phyloP scores from a whole-genome alignment of 1,284 basidiomycete species.

The Pulveroboletus sp. region DNA sequence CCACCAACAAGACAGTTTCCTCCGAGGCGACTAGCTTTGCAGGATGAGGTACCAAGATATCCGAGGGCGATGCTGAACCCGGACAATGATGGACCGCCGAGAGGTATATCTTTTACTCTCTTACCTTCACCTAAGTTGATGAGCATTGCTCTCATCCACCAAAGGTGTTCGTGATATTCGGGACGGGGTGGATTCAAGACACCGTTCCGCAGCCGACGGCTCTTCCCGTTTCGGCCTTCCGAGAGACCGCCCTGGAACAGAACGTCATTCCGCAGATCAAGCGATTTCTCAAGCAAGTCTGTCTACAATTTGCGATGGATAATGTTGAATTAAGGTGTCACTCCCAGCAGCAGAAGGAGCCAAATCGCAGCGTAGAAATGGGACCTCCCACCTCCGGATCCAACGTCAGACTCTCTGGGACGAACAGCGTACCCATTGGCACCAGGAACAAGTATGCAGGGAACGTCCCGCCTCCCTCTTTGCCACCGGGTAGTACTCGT shows the following conservation, averaged over 20 bases:
- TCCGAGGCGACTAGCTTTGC: slow-evolving; percentile 16
- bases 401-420: slow-evolving; percentile 37
- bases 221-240: slow-evolving; percentile 16
- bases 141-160: background rate
- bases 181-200: slow-evolving; percentile 25
- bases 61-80: slow-evolving; percentile 43
- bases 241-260: slow-evolving; percentile 26
- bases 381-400: slow-evolving; percentile 19
- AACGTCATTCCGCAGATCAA: slow-evolving; percentile 28
- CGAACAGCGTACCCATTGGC: slow-evolving; percentile 37
- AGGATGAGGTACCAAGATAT: slow-evolving; percentile 39
- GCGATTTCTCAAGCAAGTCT: slow-evolving; percentile 21
- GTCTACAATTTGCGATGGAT: background rate
- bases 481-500: background rate
- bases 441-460: slow-evolving; percentile 27
- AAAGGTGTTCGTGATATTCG: slow-evolving; percentile 26
- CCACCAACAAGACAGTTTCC: slow-evolving; percentile 17
- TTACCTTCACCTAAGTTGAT: background rate
- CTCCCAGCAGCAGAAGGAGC: slow-evolving; percentile 27
- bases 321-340: background rate
- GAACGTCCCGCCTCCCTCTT: background rate
- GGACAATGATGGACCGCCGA: slow-evolving; percentile 23
- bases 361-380: slow-evolving; percentile 19
- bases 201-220: slow-evolving; percentile 20
- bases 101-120: slow-evolving; percentile 13